Evolutionary conservation across 1,139 yeast genomes (phyloP), one percentile per base, ranked within the genome.

Genomic region (Candida neerlandica): DNA sequence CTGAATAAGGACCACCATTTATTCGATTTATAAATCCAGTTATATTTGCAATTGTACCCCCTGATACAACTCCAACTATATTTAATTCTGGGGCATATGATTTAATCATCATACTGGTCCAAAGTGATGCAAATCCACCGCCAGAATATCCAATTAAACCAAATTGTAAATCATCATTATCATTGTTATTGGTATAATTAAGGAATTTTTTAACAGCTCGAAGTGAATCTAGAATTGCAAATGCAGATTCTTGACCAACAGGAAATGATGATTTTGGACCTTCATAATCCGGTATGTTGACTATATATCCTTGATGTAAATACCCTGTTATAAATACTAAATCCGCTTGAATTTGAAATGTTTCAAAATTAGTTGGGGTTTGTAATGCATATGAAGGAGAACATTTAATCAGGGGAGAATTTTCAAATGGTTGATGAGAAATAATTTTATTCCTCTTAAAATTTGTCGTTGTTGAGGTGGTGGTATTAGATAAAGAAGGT

Each of bases 111-210:
- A 67, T 58, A 5, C 73, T 62, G 2, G 73, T 72, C 75, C 75
- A 71, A 1, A 65, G 63, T 23, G 69, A 55, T 1, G 75, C 70
- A 19, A 68, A 54, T 2, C 73, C 58, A 1, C 75, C 75, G 9
- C 75, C 75, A 4, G 73, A 67, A 52, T 70, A 71, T 0, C 77
- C 77, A 67, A 70, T 69, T 46, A 70, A 43, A 1, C 59, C 64
- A 3, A 64, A 56, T 43, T 62, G 54, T 5, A 73, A 69, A 23
- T 23, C 27, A 23, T 23, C 27, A 23, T 23, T 10, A 23, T 23
- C 27, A 23, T 23, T 10, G 9, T 23, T 6, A 39, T 60, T 55
- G 5, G 57, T 47, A 12, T 66, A 40, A 1, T 66, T 65, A 6
- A 75, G 66, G n/a, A 58, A 45, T 34, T 62, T 61, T 39, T 67